Conservation (phyloP, 805 yeast species). For the Nematodospora valgi region DNA sequence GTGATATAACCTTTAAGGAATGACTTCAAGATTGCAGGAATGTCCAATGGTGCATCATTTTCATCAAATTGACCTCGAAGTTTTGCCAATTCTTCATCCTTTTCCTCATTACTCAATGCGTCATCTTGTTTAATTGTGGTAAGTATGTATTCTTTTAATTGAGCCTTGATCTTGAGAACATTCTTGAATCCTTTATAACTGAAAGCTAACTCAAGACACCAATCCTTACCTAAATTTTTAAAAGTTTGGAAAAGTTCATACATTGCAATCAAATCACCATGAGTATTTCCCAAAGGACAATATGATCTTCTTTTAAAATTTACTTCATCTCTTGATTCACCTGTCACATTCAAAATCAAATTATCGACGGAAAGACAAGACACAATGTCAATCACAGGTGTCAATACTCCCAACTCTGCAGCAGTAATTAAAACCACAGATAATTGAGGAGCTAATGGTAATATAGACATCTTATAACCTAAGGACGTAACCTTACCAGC, state of each 20-base stretch:
- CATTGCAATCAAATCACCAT: conserved; percentile 81
- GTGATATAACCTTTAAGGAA: conserved; percentile 81
- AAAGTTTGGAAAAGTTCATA: conserved; percentile 71
- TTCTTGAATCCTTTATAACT: conserved; percentile 78
- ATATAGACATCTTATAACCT: conserved; percentile 82
- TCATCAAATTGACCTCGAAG: conserved; percentile 22
- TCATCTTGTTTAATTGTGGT: conserved; percentile 44
- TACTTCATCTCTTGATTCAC: conserved; percentile 79
- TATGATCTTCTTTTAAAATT: conserved; percentile 68
- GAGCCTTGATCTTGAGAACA: conserved; percentile 71
- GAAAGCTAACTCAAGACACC: conserved; percentile 81
- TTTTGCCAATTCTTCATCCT: conserved; percentile 22
- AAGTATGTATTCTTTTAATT: conserved; percentile 66
- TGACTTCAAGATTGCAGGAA: conserved; percentile 63
- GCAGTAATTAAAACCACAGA: conserved; percentile 83
- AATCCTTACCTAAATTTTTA: conserved; percentile 48
- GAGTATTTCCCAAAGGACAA: conserved; percentile 65
- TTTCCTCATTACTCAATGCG: conserved; percentile 21
- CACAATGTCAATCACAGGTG: conserved; percentile 79
- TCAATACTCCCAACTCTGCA: conserved; percentile 51
- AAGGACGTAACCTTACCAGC: conserved; percentile 70
- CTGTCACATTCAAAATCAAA: conserved; percentile 71
- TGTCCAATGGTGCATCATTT: conserved; percentile 38
- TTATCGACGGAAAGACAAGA: conserved; percentile 94
- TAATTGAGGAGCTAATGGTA: conserved; percentile 91